Evolutionary conservation across 495 filamentous ascomycete species (phyloP), one percentile per base, ranked within the genome.

Genomic region (Aspergillus coremiiformis): DNA sequence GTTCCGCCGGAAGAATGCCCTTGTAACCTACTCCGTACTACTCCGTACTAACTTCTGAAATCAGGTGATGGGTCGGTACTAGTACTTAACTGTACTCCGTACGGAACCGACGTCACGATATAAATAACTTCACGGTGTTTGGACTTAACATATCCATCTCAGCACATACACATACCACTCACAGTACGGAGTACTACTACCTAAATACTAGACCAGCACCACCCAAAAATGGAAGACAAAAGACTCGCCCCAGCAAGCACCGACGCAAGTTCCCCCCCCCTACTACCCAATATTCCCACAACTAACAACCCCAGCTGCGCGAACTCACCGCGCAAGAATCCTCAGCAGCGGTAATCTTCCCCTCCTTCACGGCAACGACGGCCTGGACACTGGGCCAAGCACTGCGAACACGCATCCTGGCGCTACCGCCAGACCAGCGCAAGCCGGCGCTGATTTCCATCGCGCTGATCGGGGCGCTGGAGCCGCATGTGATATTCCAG

Each of bases 371-470:
- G 20, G 61, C 78, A 17, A 67, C 72, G 20, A 82, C 84, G 39
- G 87, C 86, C 48, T 88, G 79, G 80, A 65, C 73, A 11, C 76
- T 90, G 22, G 86, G 85, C 42, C 73, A 68, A 39, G 75, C 78
- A 19, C 77, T 90, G 12, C 81, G 84, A 48, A 71, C 70, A 10
- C 79, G 82, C 9, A 77, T 89, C 19, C 69, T 81, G 44, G 64
- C 75, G 19, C 72, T 84, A 26, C 65, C 79, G 0, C 54, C 64
- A n/a, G 10, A 37, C 0, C 64, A 67, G 20, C 72, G 72, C 64
- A 71, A 66, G 54, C 78, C 85, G 0, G 76, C 78, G 21, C 63
- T 86, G 6, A 82, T 90, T 66, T 80, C 79, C 55, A 89, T 91
- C 70, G 66, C 79, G 5, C 72, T 82, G 22, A 70, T 77, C 32